Evolutionary conservation across 148 eudicot species (phyloP).

Genomic region (Talinum fruticosum): DNA sequence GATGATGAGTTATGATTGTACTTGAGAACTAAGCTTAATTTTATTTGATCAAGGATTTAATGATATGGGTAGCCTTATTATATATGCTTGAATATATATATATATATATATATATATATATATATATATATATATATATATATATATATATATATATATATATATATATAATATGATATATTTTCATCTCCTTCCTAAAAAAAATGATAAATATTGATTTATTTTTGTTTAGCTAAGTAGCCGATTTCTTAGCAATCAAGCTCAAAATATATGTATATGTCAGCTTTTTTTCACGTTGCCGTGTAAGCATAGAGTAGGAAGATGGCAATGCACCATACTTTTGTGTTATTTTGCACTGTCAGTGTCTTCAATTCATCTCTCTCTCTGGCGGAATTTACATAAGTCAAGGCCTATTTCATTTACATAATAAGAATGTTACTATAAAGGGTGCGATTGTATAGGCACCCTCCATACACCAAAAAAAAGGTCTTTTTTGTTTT

Average conservation of each 20-base stretch:
- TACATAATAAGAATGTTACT: too few relatives aligned
- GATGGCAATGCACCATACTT: slow-evolving; percentile 3
- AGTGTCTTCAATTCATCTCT: neutral
- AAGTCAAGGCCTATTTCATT: too few relatives aligned
- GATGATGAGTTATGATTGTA: slow-evolving; percentile 8
- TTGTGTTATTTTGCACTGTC: neutral
- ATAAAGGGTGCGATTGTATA: too few relatives aligned
- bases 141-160: too few relatives aligned
- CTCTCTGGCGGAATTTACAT: too few relatives aligned
- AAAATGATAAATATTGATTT: slow-evolving; percentile 6
- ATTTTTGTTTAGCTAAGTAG: neutral
- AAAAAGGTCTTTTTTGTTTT: too few relatives aligned
- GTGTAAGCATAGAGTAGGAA: slow-evolving; percentile 15
- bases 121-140: too few relatives aligned
- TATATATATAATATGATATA: too few relatives aligned
- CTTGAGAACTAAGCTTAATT: neutral
- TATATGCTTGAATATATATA: neutral
- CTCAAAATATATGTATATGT: slow-evolving; percentile 1
- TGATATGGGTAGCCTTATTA: neutral
- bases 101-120: too few relatives aligned
- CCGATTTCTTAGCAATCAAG: slow-evolving; percentile 32
- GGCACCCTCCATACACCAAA: too few relatives aligned
- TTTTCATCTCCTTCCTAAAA: too few relatives aligned
- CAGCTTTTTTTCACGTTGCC: slow-evolving; percentile 16
- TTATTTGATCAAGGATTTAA: neutral